A percentile compares a stretch with the other conserved stretches of the same genome.
phyloP scores from a whole-genome alignment of 768 basidiomycete species.

The Fomitopsis serialis region DNA sequence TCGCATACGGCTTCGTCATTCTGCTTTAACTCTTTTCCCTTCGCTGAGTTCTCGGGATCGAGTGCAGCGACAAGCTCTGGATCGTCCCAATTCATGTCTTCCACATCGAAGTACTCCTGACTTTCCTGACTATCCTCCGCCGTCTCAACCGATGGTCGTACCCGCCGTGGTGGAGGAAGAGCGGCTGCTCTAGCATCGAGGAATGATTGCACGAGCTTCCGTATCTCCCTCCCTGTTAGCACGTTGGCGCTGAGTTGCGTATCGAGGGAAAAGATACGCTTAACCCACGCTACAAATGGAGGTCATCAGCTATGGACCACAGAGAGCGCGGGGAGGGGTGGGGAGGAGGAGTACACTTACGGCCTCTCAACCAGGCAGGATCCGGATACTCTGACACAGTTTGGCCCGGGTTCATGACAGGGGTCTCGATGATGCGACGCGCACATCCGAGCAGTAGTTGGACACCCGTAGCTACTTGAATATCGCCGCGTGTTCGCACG shows the following conservation, averaged over 20 bases:
- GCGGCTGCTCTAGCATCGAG: slow-evolving; percentile 49
- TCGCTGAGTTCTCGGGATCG: slow-evolving; percentile 22
- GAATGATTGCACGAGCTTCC: slow-evolving; percentile 54
- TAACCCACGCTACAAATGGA: slow-evolving; percentile 49
- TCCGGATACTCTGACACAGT: slow-evolving; percentile 52
- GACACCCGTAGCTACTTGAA: slow-evolving; percentile 33
- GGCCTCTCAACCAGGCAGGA: slow-evolving; percentile 47
- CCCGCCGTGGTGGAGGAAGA: slow-evolving; percentile 38
- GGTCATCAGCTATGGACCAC: background rate
- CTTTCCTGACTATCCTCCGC: slow-evolving; percentile 56
- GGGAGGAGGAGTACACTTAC: slow-evolving; percentile 36
- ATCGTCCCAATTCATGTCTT: slow-evolving; percentile 47
- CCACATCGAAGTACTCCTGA: slow-evolving; percentile 66
- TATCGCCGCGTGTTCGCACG: slow-evolving; percentile 19
- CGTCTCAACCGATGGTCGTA: slow-evolving; percentile 19
- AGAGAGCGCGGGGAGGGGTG: too few relatives aligned
- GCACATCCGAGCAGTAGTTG: slow-evolving; percentile 53
- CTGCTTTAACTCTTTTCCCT: slow-evolving; percentile 24
- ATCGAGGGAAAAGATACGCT: slow-evolving; percentile 40
- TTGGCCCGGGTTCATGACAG: slow-evolving; percentile 32
- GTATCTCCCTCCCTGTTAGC: slow-evolving; percentile 49
- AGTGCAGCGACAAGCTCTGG: slow-evolving; percentile 53
- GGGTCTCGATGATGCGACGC: slow-evolving; percentile 42
- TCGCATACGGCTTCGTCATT: slow-evolving; percentile 47
- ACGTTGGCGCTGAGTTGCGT: slow-evolving; percentile 36